phyloP scores from a whole-genome alignment of 371 early-diverging fungal genomes.

The Rhizopus arrhizus region DNA sequence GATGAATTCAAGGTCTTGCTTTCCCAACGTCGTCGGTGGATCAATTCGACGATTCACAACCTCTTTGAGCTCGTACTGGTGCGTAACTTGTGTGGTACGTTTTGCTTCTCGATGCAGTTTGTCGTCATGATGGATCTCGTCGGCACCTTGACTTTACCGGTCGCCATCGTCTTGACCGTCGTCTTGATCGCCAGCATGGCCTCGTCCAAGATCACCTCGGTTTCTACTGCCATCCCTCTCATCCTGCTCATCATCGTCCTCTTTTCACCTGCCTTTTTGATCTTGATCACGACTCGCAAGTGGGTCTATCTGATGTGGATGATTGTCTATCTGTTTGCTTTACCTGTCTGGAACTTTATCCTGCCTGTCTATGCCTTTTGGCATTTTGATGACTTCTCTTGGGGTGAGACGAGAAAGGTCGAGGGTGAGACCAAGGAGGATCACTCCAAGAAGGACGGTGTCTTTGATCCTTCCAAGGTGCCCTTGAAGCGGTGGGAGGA shows the following conservation, averaged over 20 bases:
- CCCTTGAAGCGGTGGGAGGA: constrained; percentile 88
- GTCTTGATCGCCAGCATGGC: constrained; percentile 57
- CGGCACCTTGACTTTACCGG: constrained; percentile 85
- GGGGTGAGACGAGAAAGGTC: constrained; percentile 95
- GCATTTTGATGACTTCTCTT: constrained; percentile 99
- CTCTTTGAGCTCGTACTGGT: constrained; percentile 85
- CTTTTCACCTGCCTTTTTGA: constrained; percentile 86
- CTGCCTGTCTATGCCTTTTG: constrained; percentile 98
- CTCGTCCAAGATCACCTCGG: constrained; percentile 41
- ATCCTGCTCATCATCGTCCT: constrained; percentile 73
- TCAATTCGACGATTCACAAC: constrained; percentile 92
- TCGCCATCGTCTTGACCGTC: constrained; percentile 78
- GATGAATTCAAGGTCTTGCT: constrained; percentile 80
- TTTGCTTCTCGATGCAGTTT: constrained; percentile 92
- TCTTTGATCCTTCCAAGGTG: constrained; percentile 59
- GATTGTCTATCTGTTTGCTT: constrained; percentile 84
- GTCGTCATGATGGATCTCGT: constrained; percentile 85
- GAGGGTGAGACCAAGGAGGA: constrained; percentile 84
- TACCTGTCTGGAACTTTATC: constrained; percentile 96
- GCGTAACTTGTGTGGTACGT: constrained; percentile 87
- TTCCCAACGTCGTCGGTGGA: constrained; percentile 92
- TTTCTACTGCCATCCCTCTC: constrained; percentile 69
- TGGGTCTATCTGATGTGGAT: constrained; percentile 90
- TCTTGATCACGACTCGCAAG: constrained; percentile 89
- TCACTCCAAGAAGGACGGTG: constrained; percentile 70